phyloP scores from a whole-genome alignment of 2,329 filamentous ascomycete genomes.

The Thelonectria olida region DNA sequence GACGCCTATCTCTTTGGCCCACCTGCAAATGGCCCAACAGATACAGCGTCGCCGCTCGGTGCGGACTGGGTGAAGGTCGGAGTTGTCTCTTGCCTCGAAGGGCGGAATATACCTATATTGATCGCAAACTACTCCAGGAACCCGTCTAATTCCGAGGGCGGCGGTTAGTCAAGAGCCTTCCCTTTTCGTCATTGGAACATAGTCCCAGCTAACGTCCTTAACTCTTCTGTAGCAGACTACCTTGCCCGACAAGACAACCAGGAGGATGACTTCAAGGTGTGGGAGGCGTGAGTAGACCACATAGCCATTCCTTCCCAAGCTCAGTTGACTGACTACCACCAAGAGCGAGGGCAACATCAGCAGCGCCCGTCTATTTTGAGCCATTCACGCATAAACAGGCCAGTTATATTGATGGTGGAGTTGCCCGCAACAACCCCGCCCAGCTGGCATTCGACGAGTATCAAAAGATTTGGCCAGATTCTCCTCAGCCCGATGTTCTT shows the following conservation, averaged over 20 bases:
- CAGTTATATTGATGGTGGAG: conserved; percentile 20
- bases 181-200: background rate
- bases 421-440: conserved; percentile 19
- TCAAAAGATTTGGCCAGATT: conserved; percentile 17
- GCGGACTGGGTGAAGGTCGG: conserved; percentile 23
- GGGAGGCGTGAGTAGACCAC: conserved; percentile 20
- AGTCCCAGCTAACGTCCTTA: background rate
- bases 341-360: conserved; percentile 25
- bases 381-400: conserved; percentile 5
- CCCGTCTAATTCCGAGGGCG: background rate
- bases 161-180: background rate
- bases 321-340: background rate
- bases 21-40: background rate
- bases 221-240: conserved; percentile 2
- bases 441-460: background rate
- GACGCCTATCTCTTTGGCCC: conserved; percentile 10
- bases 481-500: conserved; percentile 17
- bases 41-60: background rate
- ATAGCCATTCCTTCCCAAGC: background rate
- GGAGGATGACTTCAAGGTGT: conserved; percentile 4
- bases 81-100: conserved; percentile 12
- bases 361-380: conserved; percentile 18
- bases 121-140: conserved; percentile 24
- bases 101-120: background rate
- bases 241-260: conserved; percentile 9